Evolutionary conservation across 2,329 filamentous ascomycete genomes (phyloP), one percentile per base, ranked within the genome.

Genomic region (Geosmithia putterillii): DNA sequence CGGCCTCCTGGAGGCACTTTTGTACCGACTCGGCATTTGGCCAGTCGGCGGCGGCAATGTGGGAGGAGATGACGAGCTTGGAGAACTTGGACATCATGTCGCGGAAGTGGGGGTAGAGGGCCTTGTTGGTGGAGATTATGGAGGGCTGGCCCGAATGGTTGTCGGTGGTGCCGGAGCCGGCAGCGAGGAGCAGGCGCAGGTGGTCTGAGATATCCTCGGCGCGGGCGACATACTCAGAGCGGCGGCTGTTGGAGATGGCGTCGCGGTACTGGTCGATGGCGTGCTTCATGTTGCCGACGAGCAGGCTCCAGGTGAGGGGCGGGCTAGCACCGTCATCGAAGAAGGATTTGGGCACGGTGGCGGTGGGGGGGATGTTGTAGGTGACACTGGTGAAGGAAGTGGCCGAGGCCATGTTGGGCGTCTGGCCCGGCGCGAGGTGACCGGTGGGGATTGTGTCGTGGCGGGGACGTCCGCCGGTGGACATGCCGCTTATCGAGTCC

Each of bases 31-130:
- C 92, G 15, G 86, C 81, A 44, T 90, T 88, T 8, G 90, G 89
- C 79, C 88, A 96, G 64, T 98, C 92, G 28, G 90, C 86, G 6
- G 90, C 88, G 35, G 92, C 92, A 58, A 98, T 95, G 58, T 98
- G 92, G 14, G 92, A 96, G 3, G 92, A 98, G 41, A 98, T 81
- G 38, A 98, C 92, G 9, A 98, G 73, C 61, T 98, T 98, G n/a
- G 92, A 96, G 61, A 98, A 98, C 54, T 94, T 89, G 38, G 92
- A 96, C 92, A 98, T 98, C 81, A 96, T 96, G 58, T 96, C 92
- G 43, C 92, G 76, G 64, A 98, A 98, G 62, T 96, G 89, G 20
- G 92, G 92, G 57, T 96, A 96, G 15, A 98, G 70, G 0, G 88
- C 86, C 61, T 96, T 96, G 69, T 98, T 98, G 5, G 87, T 94